Percentiles rank a stretch among this genome's conserved stretches.
Evolutionary conservation across 1,139 yeast species (phyloP).

Genomic region (Blastobotrys buckinghamii): DNA sequence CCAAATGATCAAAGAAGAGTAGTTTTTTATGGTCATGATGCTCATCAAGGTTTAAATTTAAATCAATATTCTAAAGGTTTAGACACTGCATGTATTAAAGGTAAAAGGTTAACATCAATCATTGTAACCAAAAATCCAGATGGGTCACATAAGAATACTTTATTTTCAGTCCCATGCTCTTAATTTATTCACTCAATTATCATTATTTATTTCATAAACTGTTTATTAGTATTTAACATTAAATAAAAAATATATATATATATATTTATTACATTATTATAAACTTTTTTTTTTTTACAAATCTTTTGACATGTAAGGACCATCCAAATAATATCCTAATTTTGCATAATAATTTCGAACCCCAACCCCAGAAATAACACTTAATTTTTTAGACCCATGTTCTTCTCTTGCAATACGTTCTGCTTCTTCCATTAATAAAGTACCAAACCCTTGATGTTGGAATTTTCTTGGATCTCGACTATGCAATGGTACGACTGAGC

Average conservation of each 20-base stretch:
- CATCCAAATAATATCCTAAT: slow-evolving; percentile 86
- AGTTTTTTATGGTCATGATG: slow-evolving; percentile 91
- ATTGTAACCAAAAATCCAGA: slow-evolving; percentile 36
- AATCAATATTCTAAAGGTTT: slow-evolving; percentile 68
- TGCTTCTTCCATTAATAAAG: slow-evolving; percentile 96
- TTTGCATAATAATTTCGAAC: slow-evolving; percentile 93
- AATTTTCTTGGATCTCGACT: slow-evolving; percentile 97
- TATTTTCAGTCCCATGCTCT: slow-evolving; percentile 30
- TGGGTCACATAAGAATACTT: slow-evolving; percentile 29
- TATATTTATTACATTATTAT: slow-evolving; percentile 8
- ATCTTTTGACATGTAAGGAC: slow-evolving; percentile 89
- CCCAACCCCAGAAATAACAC: slow-evolving; percentile 97
- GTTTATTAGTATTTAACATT: neutral
- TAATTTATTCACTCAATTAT: neutral
- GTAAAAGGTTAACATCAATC: slow-evolving; percentile 63
- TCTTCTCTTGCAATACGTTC: slow-evolving; percentile 93
- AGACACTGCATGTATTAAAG: slow-evolving; percentile 78
- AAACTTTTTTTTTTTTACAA: no score
- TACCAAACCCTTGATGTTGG: slow-evolving; percentile 99
- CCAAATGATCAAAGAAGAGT: slow-evolving; percentile 37
- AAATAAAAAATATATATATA: neutral
- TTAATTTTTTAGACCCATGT: slow-evolving; percentile 84
- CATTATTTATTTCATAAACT: neutral
- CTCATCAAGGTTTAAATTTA: slow-evolving; percentile 65
- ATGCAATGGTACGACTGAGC: slow-evolving; percentile 94